phyloP scores from a whole-genome alignment of 176 grass and related monocot genomes.

The Luzula sylvatica region DNA sequence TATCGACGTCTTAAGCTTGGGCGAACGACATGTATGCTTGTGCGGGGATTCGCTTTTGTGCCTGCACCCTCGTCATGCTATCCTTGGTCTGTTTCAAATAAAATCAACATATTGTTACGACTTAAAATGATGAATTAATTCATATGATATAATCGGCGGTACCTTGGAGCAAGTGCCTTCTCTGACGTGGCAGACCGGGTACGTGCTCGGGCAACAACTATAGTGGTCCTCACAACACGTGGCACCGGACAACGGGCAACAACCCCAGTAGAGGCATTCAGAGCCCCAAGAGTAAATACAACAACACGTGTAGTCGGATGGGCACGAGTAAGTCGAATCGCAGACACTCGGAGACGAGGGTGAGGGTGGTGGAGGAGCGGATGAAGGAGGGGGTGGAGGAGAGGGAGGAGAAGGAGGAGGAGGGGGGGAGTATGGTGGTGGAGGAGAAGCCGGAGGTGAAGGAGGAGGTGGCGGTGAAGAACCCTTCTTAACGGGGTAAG shows the following conservation, averaged over 20 bases:
- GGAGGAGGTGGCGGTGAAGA: conserved; percentile 22
- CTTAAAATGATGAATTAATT: neutral
- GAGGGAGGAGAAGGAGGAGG: conserved; percentile 4
- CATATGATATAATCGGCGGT: neutral
- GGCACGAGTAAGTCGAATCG: conserved; percentile 26
- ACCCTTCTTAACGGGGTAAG: conserved; percentile 34
- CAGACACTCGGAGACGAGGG: conserved; percentile 22
- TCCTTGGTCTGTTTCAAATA: conserved; percentile 33
- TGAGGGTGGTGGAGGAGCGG: conserved; percentile 27
- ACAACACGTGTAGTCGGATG: conserved; percentile 31
- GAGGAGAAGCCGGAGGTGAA: neutral
- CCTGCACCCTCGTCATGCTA: conserved; percentile 31
- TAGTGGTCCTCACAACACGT: conserved; percentile 40
- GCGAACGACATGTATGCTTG: conserved; percentile 17
- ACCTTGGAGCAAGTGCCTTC: conserved; percentile 34
- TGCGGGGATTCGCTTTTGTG: conserved; percentile 24
- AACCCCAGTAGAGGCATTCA: conserved; percentile 34
- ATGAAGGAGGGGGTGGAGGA: conserved; percentile 20
- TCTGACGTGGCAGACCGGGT: conserved; percentile 33
- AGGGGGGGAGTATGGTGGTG: conserved; percentile 7
- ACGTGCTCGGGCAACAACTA: conserved; percentile 40
- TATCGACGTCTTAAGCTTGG: neutral
- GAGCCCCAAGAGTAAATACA: conserved; percentile 26
- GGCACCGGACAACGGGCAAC: conserved; percentile 33
- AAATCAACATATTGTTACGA: neutral